Conservation (phyloP, 1,284 basidiomycete genomes). For the Puccinia triticina region DNA sequence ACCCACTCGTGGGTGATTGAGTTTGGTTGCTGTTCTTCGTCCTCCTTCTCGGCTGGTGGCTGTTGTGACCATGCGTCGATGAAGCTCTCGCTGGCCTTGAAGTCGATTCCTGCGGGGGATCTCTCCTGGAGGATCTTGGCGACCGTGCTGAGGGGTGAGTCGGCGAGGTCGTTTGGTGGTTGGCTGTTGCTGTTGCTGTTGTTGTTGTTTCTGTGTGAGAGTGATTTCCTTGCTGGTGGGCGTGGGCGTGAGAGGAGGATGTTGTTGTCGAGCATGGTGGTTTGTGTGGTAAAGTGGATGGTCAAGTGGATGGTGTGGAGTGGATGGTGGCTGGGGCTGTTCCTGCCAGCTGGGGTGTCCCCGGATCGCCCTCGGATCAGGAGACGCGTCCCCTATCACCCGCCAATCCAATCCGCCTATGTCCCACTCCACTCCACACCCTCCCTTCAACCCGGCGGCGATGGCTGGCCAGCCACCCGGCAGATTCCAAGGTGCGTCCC, state of each 20-base stretch:
- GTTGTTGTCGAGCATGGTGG: constrained; percentile 25
- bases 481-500: constrained; percentile 6
- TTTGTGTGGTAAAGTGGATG: too few species aligned
- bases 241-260: constrained; percentile 8
- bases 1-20: constrained; percentile 69
- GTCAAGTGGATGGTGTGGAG: too few species aligned
- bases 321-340: too few species aligned
- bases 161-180: background rate
- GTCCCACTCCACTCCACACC: background rate
- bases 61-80: constrained; percentile 38
- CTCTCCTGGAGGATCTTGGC: constrained; percentile 31
- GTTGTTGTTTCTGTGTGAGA: background rate
- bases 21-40: constrained; percentile 60
- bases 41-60: background rate
- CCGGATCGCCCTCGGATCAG: too few species aligned
- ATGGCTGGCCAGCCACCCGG: background rate
- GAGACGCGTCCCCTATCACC: too few species aligned
- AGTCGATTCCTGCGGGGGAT: constrained; percentile 12
- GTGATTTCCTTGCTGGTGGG: constrained; percentile 41
- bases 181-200: background rate
- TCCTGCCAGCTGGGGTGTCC: too few species aligned
- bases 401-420: too few species aligned
- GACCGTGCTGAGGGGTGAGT: constrained; percentile 34
- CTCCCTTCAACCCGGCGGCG: background rate
- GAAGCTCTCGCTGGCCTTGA: constrained; percentile 33